Base-by-base conservation (phyloP, 371 early-diverging fungal genomes). In the Coemansia sp. region DNA sequence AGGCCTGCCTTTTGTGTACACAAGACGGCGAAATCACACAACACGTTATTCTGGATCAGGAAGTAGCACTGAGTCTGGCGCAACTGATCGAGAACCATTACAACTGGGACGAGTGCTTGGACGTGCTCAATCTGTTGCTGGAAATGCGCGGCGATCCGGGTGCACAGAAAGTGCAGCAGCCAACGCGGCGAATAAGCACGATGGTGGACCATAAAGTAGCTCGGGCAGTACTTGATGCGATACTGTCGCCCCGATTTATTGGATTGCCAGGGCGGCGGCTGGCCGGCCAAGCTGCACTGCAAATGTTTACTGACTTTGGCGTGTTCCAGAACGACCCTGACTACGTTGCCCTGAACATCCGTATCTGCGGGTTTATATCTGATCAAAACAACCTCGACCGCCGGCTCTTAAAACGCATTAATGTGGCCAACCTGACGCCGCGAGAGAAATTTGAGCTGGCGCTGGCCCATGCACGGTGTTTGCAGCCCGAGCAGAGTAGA, bases 201-300 rank as follows among this genome's bases (percentile, higher is more conserved):
- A 14, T 29, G 2, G 62, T 42, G 18, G 59, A 55, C 16, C 16
- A 29, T 14, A 16, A 34, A 3, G 59, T 50, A 0, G 37, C 65
- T 3, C 14, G 22, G 0, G 55, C 53, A 13, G n/a, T 72, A 10
- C 0, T 68, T 4, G 51, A 54, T 0, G 68, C 68, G 3, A 50
- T 68, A 7, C 24, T 68, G 60, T 40, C 65, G 42, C 59, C 61
- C 5, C 72, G 31, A 5, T 63, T 68, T 42, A 61, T 50, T 0
- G 54, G 59, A 4, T 48, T 68, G 42, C 73, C 73, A 1, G 68
- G 64, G 11, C 64, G 77, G 52, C 62, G 67, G 13, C 47, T 62
- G 26, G 77, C 77, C 0, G 77, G 77, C 14, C 61, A 62, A 8
- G 72, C 77, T 16, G 77, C 73, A 3, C 22, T 61, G 51, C 77